Conservation (phyloP, 768 basidiomycete genomes). For the Tricholoma bakamatsutake region DNA sequence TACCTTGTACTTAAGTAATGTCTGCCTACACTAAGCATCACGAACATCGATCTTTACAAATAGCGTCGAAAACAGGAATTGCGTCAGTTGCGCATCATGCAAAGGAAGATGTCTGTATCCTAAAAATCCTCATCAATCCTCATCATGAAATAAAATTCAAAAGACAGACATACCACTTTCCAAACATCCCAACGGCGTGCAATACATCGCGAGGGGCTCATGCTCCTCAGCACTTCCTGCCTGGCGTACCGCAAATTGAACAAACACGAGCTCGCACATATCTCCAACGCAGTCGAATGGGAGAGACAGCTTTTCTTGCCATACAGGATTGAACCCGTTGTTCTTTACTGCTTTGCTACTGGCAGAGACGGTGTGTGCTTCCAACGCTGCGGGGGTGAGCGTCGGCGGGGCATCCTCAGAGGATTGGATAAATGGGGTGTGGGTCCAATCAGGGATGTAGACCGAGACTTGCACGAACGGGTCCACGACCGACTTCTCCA, state of each 20-base stretch:
- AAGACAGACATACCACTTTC: slow-evolving; percentile 51
- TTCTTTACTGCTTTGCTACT: slow-evolving; percentile 67
- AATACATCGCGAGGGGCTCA: slow-evolving; percentile 69
- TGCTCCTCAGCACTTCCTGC: slow-evolving; percentile 51
- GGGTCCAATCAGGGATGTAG: slow-evolving; percentile 67
- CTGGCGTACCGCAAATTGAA: slow-evolving; percentile 70
- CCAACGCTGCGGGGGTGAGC: slow-evolving; percentile 16
- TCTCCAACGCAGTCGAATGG: slow-evolving; percentile 71
- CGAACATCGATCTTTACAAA: slow-evolving; percentile 65
- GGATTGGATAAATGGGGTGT: slow-evolving; percentile 22
- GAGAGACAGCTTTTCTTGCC: slow-evolving; percentile 65
- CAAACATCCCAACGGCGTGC: slow-evolving; percentile 63
- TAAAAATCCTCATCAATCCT: slow-evolving; percentile 19
- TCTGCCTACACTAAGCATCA: slow-evolving; percentile 9
- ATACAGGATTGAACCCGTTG: slow-evolving; percentile 91
- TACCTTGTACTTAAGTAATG: not conserved
- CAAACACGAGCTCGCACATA: slow-evolving; percentile 82
- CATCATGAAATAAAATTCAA: not conserved
- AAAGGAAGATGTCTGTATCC: slow-evolving; percentile 90
- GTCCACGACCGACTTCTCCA: slow-evolving; percentile 51
- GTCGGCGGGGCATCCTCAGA: slow-evolving; percentile 1
- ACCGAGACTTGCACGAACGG: slow-evolving; percentile 81
- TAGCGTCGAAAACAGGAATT: slow-evolving; percentile 90
- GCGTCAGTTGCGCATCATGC: slow-evolving; percentile 81
- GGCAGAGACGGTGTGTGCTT: slow-evolving; percentile 41